These are phyloP conservation scores for Penicillium carneum DNA, from an alignment of 2,329 filamentous ascomycete species.

Conservation along the genomic window DNA sequence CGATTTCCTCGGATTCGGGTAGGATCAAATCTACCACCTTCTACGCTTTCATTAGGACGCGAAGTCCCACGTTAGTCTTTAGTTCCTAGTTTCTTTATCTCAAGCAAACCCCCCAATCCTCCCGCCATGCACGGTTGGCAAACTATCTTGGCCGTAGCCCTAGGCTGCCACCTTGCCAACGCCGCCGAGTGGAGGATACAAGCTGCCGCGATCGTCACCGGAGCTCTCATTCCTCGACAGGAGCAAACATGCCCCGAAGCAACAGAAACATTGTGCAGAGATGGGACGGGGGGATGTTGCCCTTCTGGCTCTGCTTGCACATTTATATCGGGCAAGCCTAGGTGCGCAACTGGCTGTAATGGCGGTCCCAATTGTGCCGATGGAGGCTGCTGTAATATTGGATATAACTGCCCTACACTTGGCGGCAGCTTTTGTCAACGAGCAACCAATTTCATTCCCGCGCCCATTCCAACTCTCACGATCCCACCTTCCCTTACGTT, in stretches of 20 bases:
- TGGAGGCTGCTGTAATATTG: background rate
- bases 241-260: background rate
- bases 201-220: background rate
- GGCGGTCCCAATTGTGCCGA: background rate
- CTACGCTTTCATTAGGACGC: background rate
- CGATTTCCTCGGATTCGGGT: background rate
- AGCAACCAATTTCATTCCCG: background rate
- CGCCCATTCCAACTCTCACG: background rate
- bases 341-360: background rate
- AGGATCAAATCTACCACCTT: background rate
- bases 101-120: background rate
- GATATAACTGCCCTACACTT: background rate
- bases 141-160: background rate
- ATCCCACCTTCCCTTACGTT: background rate
- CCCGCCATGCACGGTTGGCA: background rate
- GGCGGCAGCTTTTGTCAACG: background rate
- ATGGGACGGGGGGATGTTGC: background rate
- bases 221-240: background rate
- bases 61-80: background rate
- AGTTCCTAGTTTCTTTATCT: background rate
- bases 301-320: background rate
- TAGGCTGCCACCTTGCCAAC: background rate
- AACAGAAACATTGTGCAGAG: background rate
- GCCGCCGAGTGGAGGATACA: background rate
- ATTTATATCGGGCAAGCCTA: background rate